Percentiles rank a stretch among this genome's conserved stretches.
Conservation (phyloP, 306 rosid genomes). For the Canavalia ensiformis region DNA sequence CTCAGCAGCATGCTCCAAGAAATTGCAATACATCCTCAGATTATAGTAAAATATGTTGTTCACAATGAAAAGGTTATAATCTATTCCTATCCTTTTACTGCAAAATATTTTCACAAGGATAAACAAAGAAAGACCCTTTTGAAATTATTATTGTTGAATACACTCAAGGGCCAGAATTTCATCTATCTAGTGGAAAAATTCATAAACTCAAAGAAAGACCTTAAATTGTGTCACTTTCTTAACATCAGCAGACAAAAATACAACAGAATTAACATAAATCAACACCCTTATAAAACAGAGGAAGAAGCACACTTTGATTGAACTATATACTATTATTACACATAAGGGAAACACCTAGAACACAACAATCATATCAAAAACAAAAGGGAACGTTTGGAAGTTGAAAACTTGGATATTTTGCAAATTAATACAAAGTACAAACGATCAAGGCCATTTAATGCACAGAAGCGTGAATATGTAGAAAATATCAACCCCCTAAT, state of each 20-base stretch:
- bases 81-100: neutral
- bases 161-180: neutral
- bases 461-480: conserved; percentile 3
- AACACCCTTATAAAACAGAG: neutral
- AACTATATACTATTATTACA: neutral
- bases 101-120: neutral
- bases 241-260: neutral
- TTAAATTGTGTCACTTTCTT: neutral
- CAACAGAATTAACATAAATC: neutral
- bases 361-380: neutral
- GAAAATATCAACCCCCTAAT: neutral
- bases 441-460: neutral
- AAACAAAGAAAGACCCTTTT: neutral
- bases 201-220: neutral
- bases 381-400: neutral
- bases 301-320: conserved; percentile 18
- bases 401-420: neutral
- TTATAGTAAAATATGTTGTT: neutral
- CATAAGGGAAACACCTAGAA: neutral
- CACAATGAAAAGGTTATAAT: neutral
- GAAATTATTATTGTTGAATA: neutral
- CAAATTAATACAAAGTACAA: neutral
- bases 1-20: conserved; percentile 80
- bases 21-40: conserved; percentile 80
- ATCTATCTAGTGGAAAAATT: neutral